A percentile compares a stretch with the other conserved stretches of the same genome.
Evolutionary conservation across 805 yeast genomes (phyloP).

Genomic region (Candida pseudoglaebosa): DNA sequence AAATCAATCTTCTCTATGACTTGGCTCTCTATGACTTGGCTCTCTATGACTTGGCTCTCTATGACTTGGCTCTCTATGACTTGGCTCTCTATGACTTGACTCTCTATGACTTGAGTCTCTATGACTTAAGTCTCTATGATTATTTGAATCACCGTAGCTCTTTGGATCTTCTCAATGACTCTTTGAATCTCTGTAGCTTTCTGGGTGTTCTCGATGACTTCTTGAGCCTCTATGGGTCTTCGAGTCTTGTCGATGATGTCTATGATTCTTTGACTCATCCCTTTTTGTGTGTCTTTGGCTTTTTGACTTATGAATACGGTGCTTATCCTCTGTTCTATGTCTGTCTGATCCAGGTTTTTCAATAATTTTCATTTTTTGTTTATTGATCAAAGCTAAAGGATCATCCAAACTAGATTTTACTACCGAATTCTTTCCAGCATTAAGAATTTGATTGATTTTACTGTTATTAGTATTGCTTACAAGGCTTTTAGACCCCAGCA

Average conservation of each 20-base stretch:
- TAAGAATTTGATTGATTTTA: slow-evolving; percentile 17
- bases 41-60: too few relatives aligned
- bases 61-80: too few relatives aligned
- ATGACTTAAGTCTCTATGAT: too few relatives aligned
- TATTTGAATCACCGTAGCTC: not conserved
- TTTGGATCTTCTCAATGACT: not conserved
- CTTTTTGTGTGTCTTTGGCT: slow-evolving; percentile 6
- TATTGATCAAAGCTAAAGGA: slow-evolving; percentile 44
- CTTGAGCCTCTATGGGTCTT: not conserved
- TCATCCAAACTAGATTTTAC: slow-evolving; percentile 30
- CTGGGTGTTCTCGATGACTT: slow-evolving; percentile 2
- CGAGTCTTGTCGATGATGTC: slow-evolving; percentile 1
- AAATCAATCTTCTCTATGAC: too few relatives aligned
- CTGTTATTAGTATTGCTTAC: slow-evolving; percentile 11
- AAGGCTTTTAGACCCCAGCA: slow-evolving; percentile 50
- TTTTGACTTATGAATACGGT: not conserved
- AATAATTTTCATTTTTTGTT: slow-evolving; percentile 7
- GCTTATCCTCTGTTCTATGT: not conserved
- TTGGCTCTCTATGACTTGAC: too few relatives aligned
- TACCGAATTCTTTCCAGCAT: slow-evolving; percentile 13
- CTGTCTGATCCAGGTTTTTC: not conserved
- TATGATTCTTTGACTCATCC: not conserved
- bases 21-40: too few relatives aligned
- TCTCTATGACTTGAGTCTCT: not conserved
- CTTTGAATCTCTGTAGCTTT: not conserved